Conservation (phyloP, 192 early-diverging fungal species). For the Podila epigama region DNA sequence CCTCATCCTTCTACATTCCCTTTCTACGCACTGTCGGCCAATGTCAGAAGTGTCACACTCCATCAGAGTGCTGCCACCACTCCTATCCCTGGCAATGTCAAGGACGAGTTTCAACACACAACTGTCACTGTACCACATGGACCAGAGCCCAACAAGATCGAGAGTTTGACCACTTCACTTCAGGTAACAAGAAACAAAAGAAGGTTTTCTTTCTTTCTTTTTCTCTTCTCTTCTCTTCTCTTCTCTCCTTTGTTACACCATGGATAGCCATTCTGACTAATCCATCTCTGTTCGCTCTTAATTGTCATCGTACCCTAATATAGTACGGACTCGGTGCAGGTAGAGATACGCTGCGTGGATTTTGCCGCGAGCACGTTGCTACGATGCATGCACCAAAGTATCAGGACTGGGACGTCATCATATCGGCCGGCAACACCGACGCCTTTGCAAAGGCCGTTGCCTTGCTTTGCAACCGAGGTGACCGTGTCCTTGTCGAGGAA, state of each 20-base stretch:
- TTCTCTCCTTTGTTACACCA: too few species aligned
- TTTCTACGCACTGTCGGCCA: slow-evolving; percentile 53
- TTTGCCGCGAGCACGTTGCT: slow-evolving; percentile 56
- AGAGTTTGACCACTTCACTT: slow-evolving; percentile 30
- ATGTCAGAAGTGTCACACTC: slow-evolving; percentile 52
- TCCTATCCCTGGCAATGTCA: slow-evolving; percentile 1
- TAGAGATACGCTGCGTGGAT: slow-evolving; percentile 50
- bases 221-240: background rate
- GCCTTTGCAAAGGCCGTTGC: slow-evolving; percentile 64
- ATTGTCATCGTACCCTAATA: slow-evolving; percentile 33
- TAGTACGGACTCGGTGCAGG: slow-evolving; percentile 70
- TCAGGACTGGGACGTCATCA: slow-evolving; percentile 71
- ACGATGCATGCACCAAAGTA: slow-evolving; percentile 60
- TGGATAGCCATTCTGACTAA: too few species aligned
- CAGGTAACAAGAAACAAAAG: slow-evolving; percentile 29
- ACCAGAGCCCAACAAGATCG: slow-evolving; percentile 27
- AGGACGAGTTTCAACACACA: slow-evolving; percentile 12
- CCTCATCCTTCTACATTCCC: slow-evolving; percentile 74
- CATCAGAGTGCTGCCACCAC: background rate
- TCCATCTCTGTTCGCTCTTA: background rate
- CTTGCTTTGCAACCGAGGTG: slow-evolving; percentile 64
- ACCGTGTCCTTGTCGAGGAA: slow-evolving; percentile 67
- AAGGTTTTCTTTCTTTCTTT: background rate
- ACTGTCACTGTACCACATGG: slow-evolving; percentile 57
- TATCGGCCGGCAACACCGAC: slow-evolving; percentile 70